Evolutionary conservation across 2,329 filamentous ascomycete genomes (phyloP).

Genomic region (Helicocarpus griseus): DNA sequence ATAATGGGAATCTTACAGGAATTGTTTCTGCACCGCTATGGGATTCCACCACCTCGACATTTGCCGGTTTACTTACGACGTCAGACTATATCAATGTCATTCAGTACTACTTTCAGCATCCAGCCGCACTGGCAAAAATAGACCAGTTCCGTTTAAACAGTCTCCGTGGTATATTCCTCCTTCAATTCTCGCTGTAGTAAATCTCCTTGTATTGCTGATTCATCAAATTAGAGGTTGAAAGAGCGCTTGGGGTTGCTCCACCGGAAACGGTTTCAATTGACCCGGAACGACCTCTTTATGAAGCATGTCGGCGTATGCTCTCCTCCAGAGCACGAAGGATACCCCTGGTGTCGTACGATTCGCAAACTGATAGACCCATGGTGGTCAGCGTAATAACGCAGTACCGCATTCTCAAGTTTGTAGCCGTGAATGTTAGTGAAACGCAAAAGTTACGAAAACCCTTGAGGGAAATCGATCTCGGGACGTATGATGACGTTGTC

Average conservation of each 20-base stretch:
- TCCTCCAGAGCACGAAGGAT: slow-evolving; percentile 88
- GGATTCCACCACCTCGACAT: slow-evolving; percentile 88
- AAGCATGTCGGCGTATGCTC: slow-evolving; percentile 90
- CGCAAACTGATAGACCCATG: slow-evolving; percentile 84
- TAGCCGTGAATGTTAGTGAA: slow-evolving; percentile 86
- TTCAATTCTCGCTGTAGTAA: background rate
- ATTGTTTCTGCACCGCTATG: slow-evolving; percentile 96
- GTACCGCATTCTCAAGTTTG: slow-evolving; percentile 97
- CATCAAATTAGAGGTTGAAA: slow-evolving; percentile 68
- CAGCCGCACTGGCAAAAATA: slow-evolving; percentile 77
- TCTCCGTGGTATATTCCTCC: slow-evolving; percentile 59
- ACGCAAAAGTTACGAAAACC: slow-evolving; percentile 84
- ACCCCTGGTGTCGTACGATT: slow-evolving; percentile 84
- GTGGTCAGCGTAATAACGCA: slow-evolving; percentile 96
- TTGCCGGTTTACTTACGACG: slow-evolving; percentile 87
- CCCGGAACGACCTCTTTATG: slow-evolving; percentile 80
- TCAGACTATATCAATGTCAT: slow-evolving; percentile 98
- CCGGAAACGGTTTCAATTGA: slow-evolving; percentile 96
- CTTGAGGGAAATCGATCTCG: slow-evolving; percentile 71
- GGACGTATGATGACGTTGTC: slow-evolving; percentile 70
- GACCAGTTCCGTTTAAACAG: slow-evolving; percentile 91
- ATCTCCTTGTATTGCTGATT: background rate
- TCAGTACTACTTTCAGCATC: slow-evolving; percentile 97
- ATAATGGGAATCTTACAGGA: slow-evolving; percentile 43
- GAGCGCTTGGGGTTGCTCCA: slow-evolving; percentile 78